phyloP scores from a whole-genome alignment of 2,329 filamentous ascomycete genomes.

The Coniochaeta ligniaria region DNA sequence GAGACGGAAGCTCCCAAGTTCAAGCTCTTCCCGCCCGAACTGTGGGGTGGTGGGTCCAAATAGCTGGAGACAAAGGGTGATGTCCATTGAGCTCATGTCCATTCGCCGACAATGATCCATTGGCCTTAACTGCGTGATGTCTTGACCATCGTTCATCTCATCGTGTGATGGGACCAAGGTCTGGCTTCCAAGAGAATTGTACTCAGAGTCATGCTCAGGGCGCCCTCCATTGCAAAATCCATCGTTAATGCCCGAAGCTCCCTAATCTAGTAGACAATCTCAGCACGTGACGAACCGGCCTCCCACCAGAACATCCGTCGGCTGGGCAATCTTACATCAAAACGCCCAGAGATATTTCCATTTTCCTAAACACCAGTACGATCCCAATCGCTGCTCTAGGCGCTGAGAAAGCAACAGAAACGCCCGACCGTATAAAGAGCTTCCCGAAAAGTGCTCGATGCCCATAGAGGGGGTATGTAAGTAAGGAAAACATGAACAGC shows the following conservation, averaged over 20 bases:
- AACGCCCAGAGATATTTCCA: neutral
- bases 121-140: too few relatives aligned
- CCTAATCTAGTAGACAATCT: neutral
- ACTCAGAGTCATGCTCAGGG: neutral
- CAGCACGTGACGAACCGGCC: neutral
- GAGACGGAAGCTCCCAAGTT: neutral
- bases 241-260: neutral
- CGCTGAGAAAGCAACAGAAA: neutral
- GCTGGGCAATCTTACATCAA: neutral
- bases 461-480: neutral
- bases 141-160: too few relatives aligned
- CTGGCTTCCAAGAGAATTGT: neutral
- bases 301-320: neutral
- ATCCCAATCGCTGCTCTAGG: neutral
- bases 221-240: neutral
- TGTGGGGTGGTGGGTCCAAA: neutral
- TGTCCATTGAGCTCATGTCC: too few relatives aligned
- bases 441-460: neutral
- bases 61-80: too few relatives aligned
- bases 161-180: too few relatives aligned
- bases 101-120: too few relatives aligned
- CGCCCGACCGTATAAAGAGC: neutral
- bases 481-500: neutral
- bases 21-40: neutral
- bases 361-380: neutral